phyloP scores from a whole-genome alignment of 169 alveolate species.

The Eimeria necatrix region DNA sequence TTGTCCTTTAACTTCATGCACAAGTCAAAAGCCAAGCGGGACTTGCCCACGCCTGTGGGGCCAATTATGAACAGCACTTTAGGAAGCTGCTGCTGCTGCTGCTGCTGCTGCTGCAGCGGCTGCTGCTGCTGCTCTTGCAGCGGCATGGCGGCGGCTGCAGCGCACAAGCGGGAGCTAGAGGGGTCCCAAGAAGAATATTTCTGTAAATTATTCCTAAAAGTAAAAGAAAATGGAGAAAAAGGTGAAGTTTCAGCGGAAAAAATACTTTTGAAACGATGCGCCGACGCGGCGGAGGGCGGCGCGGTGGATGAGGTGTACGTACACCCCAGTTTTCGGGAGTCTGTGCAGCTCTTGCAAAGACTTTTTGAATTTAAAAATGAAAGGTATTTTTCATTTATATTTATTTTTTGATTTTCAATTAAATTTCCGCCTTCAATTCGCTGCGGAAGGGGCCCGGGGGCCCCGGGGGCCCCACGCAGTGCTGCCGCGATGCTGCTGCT shows the following conservation, averaged over 20 bases:
- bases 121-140: conserved; percentile 20
- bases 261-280: too few species aligned
- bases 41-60: conserved; percentile 81
- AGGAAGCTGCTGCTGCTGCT: neutral
- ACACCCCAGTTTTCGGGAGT: neutral
- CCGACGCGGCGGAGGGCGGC: neutral
- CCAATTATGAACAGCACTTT: conserved; percentile 65
- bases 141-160: neutral
- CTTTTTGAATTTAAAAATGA: too few species aligned
- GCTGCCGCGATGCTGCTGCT: too few species aligned
- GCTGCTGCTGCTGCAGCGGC: neutral
- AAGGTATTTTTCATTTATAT: too few species aligned
- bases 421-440: too few species aligned
- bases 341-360: too few species aligned
- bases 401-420: too few species aligned
- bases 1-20: conserved; percentile 2
- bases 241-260: neutral
- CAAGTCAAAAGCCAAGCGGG: conserved; percentile 50
- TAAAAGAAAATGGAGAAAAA: neutral
- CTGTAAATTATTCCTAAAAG: too few species aligned
- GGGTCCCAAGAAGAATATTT: neutral
- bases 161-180: neutral
- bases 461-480: too few species aligned
- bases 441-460: too few species aligned
- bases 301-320: conserved; percentile 10